Base-by-base conservation (phyloP, 495 filamentous ascomycete genomes). In the Penicillium manginii region DNA sequence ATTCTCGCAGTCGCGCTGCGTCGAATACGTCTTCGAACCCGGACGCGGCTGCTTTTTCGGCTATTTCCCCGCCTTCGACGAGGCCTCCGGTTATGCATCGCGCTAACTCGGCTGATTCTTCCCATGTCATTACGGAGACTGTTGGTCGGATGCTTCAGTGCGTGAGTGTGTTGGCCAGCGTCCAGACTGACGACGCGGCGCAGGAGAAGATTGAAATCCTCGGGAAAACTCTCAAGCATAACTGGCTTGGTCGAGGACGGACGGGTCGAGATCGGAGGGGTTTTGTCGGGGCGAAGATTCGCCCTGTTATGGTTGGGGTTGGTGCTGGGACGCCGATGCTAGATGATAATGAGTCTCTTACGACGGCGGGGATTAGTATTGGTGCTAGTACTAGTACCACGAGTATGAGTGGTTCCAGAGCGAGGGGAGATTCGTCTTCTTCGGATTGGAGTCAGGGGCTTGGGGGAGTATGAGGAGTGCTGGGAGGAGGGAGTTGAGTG, bases 121-220 rank as follows among this genome's bases (percentile, higher is more conserved):
- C 92, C 22, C 87, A 93, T 57, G 83, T 96, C 23, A 78, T 81
- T 60, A 97, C 94, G 14, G 92, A 97, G 58, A 96, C 91, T 53
- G 93, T 96, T 9, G 94, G 91, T 2, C 82, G 96, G 55, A 96
- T 98, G 92, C 82, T 98, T 59, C 94, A 98, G 74, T 98, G 96
- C 68, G 88, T 98, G 71, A 90, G 87, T 64, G 93, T 98, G 10
- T 78, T 98, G 1, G 88, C 90, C 10, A 88, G 87, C 61, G 84
- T 96, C 12, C 86, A 88, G 66, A 84, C 77, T 2, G 80, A 81
- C 5, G 91, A 96, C 61, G 84, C 87, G n/a, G 71, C 81, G 0
- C 93, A 96, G 73, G 83, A 82, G 50, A 89, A 85, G 74, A 89
- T 97, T 66, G 91, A 96, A 55, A 81, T 91, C 62, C 78, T 98